Evolutionary conservation across 2,329 filamentous ascomycete species (phyloP).

Genomic region (Penicillium sp.): DNA sequence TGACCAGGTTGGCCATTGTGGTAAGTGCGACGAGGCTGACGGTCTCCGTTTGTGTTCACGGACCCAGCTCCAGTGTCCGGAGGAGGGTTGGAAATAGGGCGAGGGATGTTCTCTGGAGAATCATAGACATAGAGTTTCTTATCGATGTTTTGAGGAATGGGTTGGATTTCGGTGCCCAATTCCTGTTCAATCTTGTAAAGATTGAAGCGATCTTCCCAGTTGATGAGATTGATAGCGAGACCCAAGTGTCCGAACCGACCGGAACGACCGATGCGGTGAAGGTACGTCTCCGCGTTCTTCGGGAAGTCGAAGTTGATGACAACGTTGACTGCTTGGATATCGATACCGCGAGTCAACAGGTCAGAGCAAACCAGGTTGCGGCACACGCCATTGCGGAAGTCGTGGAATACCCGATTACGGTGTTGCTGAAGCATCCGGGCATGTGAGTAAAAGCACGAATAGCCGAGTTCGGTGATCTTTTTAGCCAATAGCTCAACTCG

Average conservation of each 20-base stretch:
- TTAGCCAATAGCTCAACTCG: conserved; percentile 95
- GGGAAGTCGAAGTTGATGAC: conserved; percentile 99
- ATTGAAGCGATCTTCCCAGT: conserved; percentile 98
- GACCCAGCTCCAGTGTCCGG: conserved; percentile 23
- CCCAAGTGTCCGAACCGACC: conserved; percentile 95
- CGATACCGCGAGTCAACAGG: conserved; percentile 94
- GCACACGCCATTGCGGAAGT: conserved; percentile 96
- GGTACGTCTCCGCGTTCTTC: conserved; percentile 98
- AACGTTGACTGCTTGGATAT: conserved; percentile 98
- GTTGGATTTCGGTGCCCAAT: conserved; percentile 91
- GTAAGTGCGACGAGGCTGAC: conserved; percentile 34
- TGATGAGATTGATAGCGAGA: conserved; percentile 97
- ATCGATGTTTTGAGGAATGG: conserved; percentile 92
- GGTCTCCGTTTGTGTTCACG: conserved; percentile 29
- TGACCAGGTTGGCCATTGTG: conserved; percentile 22
- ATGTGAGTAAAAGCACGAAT: conserved; percentile 99
- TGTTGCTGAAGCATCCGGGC: conserved; percentile 96
- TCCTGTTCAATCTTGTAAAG: conserved; percentile 98
- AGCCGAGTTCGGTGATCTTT: conserved; percentile 98
- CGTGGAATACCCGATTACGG: conserved; percentile 97
- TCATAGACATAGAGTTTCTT: conserved; percentile 99
- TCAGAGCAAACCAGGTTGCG: conserved; percentile 98
- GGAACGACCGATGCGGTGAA: conserved; percentile 96
- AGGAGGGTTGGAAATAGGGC: conserved; percentile 64
- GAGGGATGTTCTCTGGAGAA: conserved; percentile 87